A percentile compares a stretch with the other conserved stretches of the same genome.
These are phyloP conservation scores for Pyrenochaeta sp. DNA, from an alignment of 2,329 filamentous ascomycete genomes.

Conservation along the genomic window DNA sequence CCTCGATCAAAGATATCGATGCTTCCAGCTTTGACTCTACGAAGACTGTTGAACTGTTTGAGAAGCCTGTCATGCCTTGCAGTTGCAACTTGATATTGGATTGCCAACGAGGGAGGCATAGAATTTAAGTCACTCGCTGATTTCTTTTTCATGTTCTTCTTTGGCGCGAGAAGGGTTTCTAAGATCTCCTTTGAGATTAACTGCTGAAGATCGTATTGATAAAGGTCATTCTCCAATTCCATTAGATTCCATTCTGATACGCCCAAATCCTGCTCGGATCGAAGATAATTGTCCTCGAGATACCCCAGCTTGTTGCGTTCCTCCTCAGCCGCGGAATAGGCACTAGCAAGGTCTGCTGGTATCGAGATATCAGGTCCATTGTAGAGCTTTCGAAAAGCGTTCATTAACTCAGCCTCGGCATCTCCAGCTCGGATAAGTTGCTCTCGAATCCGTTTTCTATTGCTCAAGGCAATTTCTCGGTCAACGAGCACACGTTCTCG, in stretches of 20 bases:
- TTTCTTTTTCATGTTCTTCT: not conserved
- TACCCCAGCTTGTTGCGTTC: conserved; percentile 19
- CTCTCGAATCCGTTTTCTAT: conserved; percentile 1
- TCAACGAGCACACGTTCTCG: conserved; percentile 7
- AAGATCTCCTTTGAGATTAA: not conserved
- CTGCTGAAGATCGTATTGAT: conserved; percentile 19
- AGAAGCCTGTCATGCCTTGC: not conserved
- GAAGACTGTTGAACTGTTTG: not conserved
- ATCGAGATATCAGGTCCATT: conserved; percentile 5
- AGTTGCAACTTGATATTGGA: not conserved
- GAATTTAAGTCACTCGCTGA: not conserved
- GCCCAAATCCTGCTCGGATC: conserved; percentile 16
- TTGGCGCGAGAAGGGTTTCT: not conserved
- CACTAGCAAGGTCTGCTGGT: conserved; percentile 5
- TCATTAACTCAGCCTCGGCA: conserved; percentile 22
- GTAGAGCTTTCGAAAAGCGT: conserved; percentile 9
- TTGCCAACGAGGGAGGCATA: not conserved
- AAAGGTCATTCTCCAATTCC: conserved; percentile 26
- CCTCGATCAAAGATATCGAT: not conserved
- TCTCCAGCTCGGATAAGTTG: conserved; percentile 15
- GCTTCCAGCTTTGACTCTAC: not conserved
- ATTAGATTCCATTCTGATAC: conserved; percentile 25
- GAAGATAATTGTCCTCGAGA: conserved; percentile 22
- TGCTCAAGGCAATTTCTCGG: not conserved
- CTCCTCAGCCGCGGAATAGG: conserved; percentile 14